phyloP scores from a whole-genome alignment of 352 stramenopile genomes.

The Globisporangium iwayamae region DNA sequence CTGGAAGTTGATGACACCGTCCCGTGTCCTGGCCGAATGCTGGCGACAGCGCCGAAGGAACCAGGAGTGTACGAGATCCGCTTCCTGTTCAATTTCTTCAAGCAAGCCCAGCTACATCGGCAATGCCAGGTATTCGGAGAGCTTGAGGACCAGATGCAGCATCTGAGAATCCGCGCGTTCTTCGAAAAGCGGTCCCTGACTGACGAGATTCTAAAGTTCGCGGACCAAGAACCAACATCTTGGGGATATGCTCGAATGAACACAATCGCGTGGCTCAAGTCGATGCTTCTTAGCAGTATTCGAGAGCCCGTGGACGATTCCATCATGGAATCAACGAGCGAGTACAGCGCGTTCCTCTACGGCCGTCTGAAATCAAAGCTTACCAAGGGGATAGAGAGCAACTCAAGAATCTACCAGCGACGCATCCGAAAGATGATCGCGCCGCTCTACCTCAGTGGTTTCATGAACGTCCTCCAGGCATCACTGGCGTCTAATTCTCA shows the following conservation, averaged over 20 bases:
- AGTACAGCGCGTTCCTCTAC: conserved; percentile 38
- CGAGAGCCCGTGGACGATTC: conserved; percentile 27
- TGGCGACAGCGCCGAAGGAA: conserved; percentile 36
- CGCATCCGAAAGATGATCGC: conserved; percentile 37
- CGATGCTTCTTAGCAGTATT: conserved; percentile 48
- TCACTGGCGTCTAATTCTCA: conserved; percentile 38
- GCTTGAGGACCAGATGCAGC: conserved; percentile 63
- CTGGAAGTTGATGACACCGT: conserved; percentile 30
- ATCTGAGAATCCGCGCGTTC: conserved; percentile 49
- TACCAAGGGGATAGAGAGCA: conserved; percentile 24
- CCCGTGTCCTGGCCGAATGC: conserved; percentile 43
- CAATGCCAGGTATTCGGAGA: conserved; percentile 55
- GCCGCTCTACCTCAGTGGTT: conserved; percentile 31
- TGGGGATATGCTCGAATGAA: conserved; percentile 47
- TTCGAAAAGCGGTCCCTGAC: conserved; percentile 44
- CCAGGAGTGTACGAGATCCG: conserved; percentile 60
- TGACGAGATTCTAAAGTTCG: conserved; percentile 44
- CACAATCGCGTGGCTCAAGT: conserved; percentile 41
- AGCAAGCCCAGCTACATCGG: conserved; percentile 48
- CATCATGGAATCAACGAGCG: conserved; percentile 32
- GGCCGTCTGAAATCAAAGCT: conserved; percentile 32
- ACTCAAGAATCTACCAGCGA: conserved; percentile 30
- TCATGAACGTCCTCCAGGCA: conserved; percentile 39
- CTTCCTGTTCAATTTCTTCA: conserved; percentile 68
- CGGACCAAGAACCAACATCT: conserved; percentile 23